Conservation (phyloP, 148 eudicot species). For the Gaultheria prostrata region DNA sequence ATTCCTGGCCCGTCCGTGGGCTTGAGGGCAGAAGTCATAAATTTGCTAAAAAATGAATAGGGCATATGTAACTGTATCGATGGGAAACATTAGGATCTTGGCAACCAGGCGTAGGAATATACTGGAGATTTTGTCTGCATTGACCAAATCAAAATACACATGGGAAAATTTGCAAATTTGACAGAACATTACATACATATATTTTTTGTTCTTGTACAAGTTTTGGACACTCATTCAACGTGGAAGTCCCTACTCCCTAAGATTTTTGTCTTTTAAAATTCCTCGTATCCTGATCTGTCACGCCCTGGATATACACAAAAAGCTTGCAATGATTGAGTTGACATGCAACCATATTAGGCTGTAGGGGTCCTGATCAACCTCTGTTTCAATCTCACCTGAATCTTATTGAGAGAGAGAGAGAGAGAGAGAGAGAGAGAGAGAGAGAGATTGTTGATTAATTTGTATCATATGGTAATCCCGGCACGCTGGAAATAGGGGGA, state of each 20-base stretch:
- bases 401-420: neutral
- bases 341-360: neutral
- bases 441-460: neutral
- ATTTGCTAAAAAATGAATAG: no score
- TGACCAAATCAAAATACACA: neutral
- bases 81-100: no score
- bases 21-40: no score
- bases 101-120: neutral
- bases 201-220: neutral
- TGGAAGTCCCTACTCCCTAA: neutral
- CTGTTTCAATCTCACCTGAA: neutral
- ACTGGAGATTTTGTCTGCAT: neutral
- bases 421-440: neutral
- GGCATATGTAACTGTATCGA: no score
- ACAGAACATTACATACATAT: neutral
- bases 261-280: neutral
- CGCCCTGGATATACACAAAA: neutral
- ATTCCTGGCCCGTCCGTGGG: no score
- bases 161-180: neutral
- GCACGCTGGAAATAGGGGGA: neutral
- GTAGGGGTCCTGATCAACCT: neutral
- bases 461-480: neutral
- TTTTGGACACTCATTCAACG: neutral
- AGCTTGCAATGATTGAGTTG: neutral
- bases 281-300: neutral